Percentiles rank a stretch among this genome's conserved stretches.
Evolutionary conservation across 2,329 filamentous ascomycete species (phyloP).

Genomic region (Zymoseptoria crescenta): DNA sequence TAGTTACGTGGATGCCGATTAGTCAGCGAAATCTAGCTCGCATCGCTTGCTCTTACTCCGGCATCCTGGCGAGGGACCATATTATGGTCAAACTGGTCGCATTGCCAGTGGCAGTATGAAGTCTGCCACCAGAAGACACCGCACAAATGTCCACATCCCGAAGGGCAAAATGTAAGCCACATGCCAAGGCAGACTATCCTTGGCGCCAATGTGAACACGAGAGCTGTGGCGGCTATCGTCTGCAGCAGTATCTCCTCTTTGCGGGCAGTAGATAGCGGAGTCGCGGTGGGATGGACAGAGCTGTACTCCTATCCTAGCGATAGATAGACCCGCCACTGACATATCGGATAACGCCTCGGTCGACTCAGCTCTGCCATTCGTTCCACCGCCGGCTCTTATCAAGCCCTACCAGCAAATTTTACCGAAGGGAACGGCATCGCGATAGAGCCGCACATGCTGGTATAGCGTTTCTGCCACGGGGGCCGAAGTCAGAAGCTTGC

Average conservation of each 20-base stretch:
- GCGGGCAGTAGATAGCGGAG: not conserved
- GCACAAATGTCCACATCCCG: not conserved
- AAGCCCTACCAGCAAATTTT: not conserved
- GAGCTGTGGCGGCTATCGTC: not conserved
- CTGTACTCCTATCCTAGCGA: not conserved
- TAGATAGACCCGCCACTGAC: conserved; percentile 1
- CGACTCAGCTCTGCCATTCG: not conserved
- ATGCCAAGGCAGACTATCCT: not conserved
- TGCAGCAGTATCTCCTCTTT: not conserved
- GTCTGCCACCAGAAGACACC: no score
- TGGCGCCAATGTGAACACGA: not conserved
- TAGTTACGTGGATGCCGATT: no score
- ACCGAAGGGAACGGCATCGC: not conserved
- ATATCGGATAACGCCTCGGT: not conserved
- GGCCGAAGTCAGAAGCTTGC: not conserved
- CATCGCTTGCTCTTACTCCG: no score
- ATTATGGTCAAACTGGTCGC: no score
- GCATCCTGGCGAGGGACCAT: no score
- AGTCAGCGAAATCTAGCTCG: no score
- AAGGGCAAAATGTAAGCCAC: no score
- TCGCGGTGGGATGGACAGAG: not conserved
- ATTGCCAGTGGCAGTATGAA: no score
- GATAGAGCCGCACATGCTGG: not conserved
- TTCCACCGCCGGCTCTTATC: conserved; percentile 2
- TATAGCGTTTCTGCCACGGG: not conserved